phyloP scores from a whole-genome alignment of 371 early-diverging fungal genomes.

The Haplosporangium sp. region DNA sequence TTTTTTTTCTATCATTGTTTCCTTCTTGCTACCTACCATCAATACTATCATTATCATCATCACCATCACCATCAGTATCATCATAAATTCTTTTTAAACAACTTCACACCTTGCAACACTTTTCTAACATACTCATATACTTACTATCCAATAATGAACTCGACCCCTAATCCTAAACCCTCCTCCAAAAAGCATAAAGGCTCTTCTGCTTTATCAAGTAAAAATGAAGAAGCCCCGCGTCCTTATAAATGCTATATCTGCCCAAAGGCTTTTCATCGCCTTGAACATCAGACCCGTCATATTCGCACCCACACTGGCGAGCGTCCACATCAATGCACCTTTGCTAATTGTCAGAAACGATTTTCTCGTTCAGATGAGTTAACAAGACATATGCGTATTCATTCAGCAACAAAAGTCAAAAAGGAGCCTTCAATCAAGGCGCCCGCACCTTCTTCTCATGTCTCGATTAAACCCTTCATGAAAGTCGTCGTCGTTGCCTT shows the following conservation, averaged over 20 bases:
- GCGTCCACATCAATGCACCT: slow-evolving; percentile 87
- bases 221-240: slow-evolving; percentile 61
- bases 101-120: no score
- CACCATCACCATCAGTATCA: not conserved
- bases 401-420: slow-evolving; percentile 55
- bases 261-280: slow-evolving; percentile 73
- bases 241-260: slow-evolving; percentile 76
- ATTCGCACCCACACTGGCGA: slow-evolving; percentile 94
- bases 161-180: slow-evolving; percentile 8
- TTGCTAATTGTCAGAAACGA: slow-evolving; percentile 81
- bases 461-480: slow-evolving; percentile 36
- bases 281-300: slow-evolving; percentile 88
- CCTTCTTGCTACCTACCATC: not conserved
- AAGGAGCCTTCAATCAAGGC: slow-evolving; percentile 6
- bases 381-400: slow-evolving; percentile 84
- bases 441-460: slow-evolving; percentile 7
- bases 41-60: not conserved
- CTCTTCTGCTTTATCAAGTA: slow-evolving; percentile 5
- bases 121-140: no score
- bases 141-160: not conserved
- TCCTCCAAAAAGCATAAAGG: slow-evolving; percentile 21
- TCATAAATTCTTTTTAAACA: no score
- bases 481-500: slow-evolving; percentile 18
- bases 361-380: slow-evolving; percentile 94
- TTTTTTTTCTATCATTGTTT: not conserved